Evolutionary conservation across 1,139 yeast species (phyloP), one percentile per base, ranked within the genome.

Genomic region (Taphrina wiesneri): DNA sequence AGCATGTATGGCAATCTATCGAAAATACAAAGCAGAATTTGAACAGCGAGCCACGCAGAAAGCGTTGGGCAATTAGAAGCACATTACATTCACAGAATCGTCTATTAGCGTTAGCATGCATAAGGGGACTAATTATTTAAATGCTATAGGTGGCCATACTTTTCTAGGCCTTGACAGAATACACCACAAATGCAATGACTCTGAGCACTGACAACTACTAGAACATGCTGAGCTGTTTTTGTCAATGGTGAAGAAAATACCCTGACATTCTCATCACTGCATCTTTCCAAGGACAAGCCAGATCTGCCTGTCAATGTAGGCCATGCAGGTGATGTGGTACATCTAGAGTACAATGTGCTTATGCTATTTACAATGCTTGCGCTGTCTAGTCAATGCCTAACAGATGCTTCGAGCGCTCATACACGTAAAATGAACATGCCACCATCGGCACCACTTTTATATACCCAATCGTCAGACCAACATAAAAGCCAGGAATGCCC

Each of bases 371-470:
- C 43, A 39, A 39, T 39, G 43, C 43, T 39, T 19, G 41, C 41
- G 19, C 43, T 6, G 4, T 26, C 53, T 34, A 59, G 32, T 59
- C 49, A 67, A 88, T 87, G 51, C 89, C 89, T 69, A 90, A 77
- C 56, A 81, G 74, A 70, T 80, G 78, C 78, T 93, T 93, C 77
- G 87, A 82, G 69, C 97, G 82, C 77, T 93, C 99, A 77, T 93
- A 93, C 39, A 92, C 97, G 75, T 85, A 92, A 76, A 92, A 93
- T 17, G 97, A 88, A 76, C 98, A 92, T 61, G 98, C 96, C 73
- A 87, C 93, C 99, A 93, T 93, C 19, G 99, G 99, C 23, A 89
- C 86, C 53, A 93, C 96, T 77, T 93, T 93, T 73, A 93, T 83
- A 75, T 91, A 93, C 0, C 99, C 99, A 71, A 95, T 93, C 71